Percentiles rank a stretch among this genome's conserved stretches.
These are phyloP conservation scores for Globisporangium iwayamae DNA, from an alignment of 352 stramenopile species.

Conservation along the genomic window DNA sequence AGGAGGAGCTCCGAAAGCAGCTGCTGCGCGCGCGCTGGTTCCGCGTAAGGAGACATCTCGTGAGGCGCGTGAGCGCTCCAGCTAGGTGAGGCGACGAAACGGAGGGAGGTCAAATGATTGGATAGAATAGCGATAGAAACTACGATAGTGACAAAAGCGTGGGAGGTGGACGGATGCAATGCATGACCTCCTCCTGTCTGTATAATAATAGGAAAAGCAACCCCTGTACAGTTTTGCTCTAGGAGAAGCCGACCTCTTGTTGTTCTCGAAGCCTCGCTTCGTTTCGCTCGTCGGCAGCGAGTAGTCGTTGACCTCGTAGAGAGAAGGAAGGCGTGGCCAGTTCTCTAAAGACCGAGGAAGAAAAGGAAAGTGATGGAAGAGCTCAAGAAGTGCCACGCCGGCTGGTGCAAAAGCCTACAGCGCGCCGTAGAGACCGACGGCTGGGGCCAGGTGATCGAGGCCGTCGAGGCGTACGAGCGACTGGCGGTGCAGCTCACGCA, in stretches of 20 bases:
- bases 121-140: background rate
- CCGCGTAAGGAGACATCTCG: conserved; percentile 55
- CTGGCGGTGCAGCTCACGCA: conserved; percentile 34
- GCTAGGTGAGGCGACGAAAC: background rate
- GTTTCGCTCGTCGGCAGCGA: background rate
- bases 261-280: background rate
- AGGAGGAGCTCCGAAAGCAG: conserved; percentile 58
- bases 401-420: conserved; percentile 56
- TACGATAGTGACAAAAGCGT: background rate
- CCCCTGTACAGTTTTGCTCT: background rate
- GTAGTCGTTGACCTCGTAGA: too few relatives aligned
- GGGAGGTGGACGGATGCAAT: background rate
- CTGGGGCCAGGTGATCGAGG: conserved; percentile 71
- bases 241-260: background rate
- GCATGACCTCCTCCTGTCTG: background rate
- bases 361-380: conserved; percentile 31
- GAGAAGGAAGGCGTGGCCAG: background rate
- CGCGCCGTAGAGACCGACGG: conserved; percentile 58
- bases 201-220: background rate
- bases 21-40: conserved; percentile 63
- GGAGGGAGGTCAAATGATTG: background rate
- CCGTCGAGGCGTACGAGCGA: conserved; percentile 70
- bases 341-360: background rate
- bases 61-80: conserved; percentile 45
- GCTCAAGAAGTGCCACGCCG: conserved; percentile 41